phyloP scores from a whole-genome alignment of 2,329 filamentous ascomycete species.

The Cordyceps fumosorosea region DNA sequence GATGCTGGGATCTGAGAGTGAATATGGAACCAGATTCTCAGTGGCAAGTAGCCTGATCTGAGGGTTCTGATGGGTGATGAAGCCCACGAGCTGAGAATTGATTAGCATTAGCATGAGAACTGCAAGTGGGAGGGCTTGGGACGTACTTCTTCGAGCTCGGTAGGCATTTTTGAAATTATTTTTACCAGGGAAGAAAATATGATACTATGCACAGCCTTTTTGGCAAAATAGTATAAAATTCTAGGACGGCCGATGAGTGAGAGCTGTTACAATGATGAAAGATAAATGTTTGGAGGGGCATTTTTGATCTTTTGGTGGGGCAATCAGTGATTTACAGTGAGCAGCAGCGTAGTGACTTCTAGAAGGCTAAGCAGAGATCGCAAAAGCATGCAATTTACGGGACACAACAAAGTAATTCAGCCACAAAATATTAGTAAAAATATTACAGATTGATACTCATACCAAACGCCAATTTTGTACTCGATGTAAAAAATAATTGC shows the following conservation, averaged over 20 bases:
- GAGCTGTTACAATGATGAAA: neutral
- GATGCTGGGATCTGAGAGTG: slow-evolving; percentile 62
- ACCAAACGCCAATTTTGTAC: neutral
- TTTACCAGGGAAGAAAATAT: neutral
- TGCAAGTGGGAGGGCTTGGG: neutral
- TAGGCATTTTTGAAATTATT: slow-evolving; percentile 52
- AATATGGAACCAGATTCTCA: slow-evolving; percentile 82
- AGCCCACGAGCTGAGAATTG: slow-evolving; percentile 70
- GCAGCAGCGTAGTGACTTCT: slow-evolving; percentile 5
- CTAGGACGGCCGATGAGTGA: neutral
- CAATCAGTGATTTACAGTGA: neutral
- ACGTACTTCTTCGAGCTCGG: slow-evolving; percentile 67
- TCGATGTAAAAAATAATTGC: neutral
- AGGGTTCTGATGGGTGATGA: slow-evolving; percentile 86
- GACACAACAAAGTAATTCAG: neutral
- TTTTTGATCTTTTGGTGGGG: slow-evolving; percentile 11
- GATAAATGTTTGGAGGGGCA: slow-evolving; percentile 11
- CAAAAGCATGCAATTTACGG: neutral
- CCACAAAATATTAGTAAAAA: neutral
- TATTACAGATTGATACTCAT: neutral
- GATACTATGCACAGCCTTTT: slow-evolving; percentile 8
- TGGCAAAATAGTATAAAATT: slow-evolving; percentile 10
- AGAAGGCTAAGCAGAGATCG: neutral
- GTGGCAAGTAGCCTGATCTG: slow-evolving; percentile 81
- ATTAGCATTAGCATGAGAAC: slow-evolving; percentile 8